These are phyloP conservation scores for Trematosphaeria pertusa DNA, from an alignment of 2,329 filamentous ascomycete genomes.

Conservation along the genomic window DNA sequence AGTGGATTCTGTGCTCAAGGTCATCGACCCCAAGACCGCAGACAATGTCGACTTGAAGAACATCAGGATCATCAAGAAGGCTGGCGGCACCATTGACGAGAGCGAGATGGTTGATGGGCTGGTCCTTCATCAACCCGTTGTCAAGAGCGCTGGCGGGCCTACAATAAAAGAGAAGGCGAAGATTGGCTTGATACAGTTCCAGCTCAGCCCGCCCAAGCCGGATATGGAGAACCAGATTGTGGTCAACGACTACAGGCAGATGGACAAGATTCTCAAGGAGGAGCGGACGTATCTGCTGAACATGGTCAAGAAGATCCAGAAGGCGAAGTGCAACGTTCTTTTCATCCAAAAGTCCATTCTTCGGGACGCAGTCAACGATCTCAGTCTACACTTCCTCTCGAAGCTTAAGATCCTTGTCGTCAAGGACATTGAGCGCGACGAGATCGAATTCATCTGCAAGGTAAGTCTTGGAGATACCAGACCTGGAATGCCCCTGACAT, in stretches of 20 bases:
- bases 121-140: slow-evolving; percentile 87
- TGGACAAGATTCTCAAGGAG: slow-evolving; percentile 99
- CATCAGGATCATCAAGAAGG: slow-evolving; percentile 96
- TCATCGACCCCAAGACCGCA: slow-evolving; percentile 93
- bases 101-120: slow-evolving; percentile 96
- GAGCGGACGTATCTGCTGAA: slow-evolving; percentile 97
- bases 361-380: slow-evolving; percentile 95
- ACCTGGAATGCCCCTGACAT: slow-evolving; percentile 9
- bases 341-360: slow-evolving; percentile 99
- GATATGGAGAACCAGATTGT: slow-evolving; percentile 99
- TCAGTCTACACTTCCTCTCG: slow-evolving; percentile 95
- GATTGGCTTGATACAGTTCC: slow-evolving; percentile 98
- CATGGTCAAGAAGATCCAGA: slow-evolving; percentile 99
- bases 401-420: slow-evolving; percentile 95
- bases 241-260: slow-evolving; percentile 99
- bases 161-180: slow-evolving; percentile 94
- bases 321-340: slow-evolving; percentile 98
- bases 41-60: slow-evolving; percentile 97
- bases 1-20: slow-evolving; percentile 93
- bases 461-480: slow-evolving; percentile 16
- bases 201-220: slow-evolving; percentile 96
- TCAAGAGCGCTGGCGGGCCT: slow-evolving; percentile 93
- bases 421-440: slow-evolving; percentile 98
- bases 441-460: slow-evolving; percentile 99
- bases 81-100: slow-evolving; percentile 97